phyloP scores from a whole-genome alignment of 495 filamentous ascomycete species.

The Neurospora sp. region DNA sequence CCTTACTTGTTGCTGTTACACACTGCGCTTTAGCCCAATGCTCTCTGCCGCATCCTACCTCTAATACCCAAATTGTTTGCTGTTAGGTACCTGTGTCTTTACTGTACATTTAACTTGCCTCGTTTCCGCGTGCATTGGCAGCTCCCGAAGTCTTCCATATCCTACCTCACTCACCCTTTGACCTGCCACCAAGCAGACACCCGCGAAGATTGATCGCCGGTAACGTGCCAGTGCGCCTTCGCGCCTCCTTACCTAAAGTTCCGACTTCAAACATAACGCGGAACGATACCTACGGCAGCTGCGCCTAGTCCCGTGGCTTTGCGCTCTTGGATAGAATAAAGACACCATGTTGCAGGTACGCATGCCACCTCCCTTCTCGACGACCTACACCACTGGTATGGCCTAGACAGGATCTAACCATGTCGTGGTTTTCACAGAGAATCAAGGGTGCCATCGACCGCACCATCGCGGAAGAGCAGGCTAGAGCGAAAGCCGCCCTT shows the following conservation, averaged over 20 bases:
- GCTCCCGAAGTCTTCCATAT: neutral
- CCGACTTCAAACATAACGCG: neutral
- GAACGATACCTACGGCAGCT: neutral
- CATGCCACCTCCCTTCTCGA: constrained; percentile 1
- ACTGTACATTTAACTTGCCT: neutral
- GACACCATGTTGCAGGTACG: constrained; percentile 40
- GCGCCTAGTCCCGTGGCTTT: neutral
- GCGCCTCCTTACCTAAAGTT: neutral
- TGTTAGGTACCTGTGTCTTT: neutral
- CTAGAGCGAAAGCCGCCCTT: constrained; percentile 47
- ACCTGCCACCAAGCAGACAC: neutral
- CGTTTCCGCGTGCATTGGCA: neutral
- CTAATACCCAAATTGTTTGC: neutral
- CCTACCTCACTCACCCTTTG: neutral
- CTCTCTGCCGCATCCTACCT: neutral
- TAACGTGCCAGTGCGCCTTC: neutral
- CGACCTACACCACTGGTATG: neutral
- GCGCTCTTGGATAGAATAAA: neutral
- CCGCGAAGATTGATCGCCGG: neutral
- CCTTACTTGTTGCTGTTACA: neutral
- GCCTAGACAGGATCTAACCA: neutral
- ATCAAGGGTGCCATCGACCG: constrained; percentile 78
- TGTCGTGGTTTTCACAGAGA: constrained; percentile 41
- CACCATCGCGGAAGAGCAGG: constrained; percentile 82
- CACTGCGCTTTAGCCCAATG: neutral